phyloP scores from a whole-genome alignment of 495 filamentous ascomycete genomes.

The Penicillium samsonianum region DNA sequence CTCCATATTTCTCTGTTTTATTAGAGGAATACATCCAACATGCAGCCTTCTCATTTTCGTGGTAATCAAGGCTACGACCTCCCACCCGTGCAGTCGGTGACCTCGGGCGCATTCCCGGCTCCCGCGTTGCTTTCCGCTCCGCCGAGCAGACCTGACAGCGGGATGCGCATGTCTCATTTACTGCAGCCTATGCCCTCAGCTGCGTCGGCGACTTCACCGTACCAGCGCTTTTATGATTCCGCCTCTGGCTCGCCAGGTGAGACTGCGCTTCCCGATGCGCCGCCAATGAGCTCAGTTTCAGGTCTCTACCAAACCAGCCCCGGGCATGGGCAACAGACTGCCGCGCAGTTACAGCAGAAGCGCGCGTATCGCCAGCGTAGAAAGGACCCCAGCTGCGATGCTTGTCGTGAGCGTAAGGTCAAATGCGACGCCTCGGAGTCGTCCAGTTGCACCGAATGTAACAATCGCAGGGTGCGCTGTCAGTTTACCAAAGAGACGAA shows the following conservation, averaged over 20 bases:
- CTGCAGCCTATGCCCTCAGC: constrained; percentile 42
- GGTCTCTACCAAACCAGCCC: constrained; percentile 48
- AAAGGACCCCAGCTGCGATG: constrained; percentile 97
- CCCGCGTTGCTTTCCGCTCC: constrained; percentile 45
- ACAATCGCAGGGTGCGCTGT: constrained; percentile 90
- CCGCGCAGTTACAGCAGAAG: constrained; percentile 72
- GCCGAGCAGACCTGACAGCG: constrained; percentile 47
- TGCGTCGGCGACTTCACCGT: constrained; percentile 36
- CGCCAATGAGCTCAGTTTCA: constrained; percentile 35
- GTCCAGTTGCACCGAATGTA: constrained; percentile 93
- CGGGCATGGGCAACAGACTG: constrained; percentile 41
- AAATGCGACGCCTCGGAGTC: constrained; percentile 99
- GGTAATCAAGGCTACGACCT: constrained; percentile 37
- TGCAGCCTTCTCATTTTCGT: constrained; percentile 32
- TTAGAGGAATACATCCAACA: constrained; percentile 12
- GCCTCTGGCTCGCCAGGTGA: constrained; percentile 46
- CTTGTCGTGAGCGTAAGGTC: constrained; percentile 95
- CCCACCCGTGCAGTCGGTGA: constrained; percentile 44
- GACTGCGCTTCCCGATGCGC: constrained; percentile 37
- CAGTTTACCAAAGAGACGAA: constrained; percentile 99
- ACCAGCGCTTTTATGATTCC: constrained; percentile 47
- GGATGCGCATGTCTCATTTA: constrained; percentile 48
- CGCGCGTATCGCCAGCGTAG: constrained; percentile 90
- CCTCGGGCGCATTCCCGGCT: constrained; percentile 39
- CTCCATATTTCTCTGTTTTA: background rate